Evolutionary conservation across 1,284 basidiomycete genomes (phyloP).

Genomic region (Ustilago vetiveriae): DNA sequence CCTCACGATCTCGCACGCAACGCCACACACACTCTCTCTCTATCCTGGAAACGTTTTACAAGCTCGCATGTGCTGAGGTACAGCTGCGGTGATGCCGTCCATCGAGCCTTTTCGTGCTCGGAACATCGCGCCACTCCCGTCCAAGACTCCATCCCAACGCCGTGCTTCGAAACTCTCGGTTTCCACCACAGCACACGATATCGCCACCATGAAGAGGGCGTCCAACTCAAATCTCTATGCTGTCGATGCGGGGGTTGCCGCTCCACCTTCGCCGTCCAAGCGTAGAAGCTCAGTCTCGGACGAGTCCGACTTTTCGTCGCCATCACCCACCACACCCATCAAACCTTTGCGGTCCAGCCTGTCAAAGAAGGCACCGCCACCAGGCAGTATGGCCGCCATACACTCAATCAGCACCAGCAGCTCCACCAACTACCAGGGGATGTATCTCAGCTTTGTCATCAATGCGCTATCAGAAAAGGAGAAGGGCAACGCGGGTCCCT

Average conservation of each 20-base stretch:
- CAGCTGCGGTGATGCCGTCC: slow-evolving; percentile 45
- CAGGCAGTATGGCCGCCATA: slow-evolving; percentile 43
- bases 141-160: slow-evolving; percentile 6
- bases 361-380: slow-evolving; percentile 36
- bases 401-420: slow-evolving; percentile 18
- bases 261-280: slow-evolving; percentile 30
- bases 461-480: slow-evolving; percentile 81
- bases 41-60: not conserved
- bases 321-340: slow-evolving; percentile 26
- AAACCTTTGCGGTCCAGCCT: slow-evolving; percentile 43
- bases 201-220: slow-evolving; percentile 26
- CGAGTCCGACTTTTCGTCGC: slow-evolving; percentile 25
- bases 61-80: slow-evolving; percentile 1
- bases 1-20: no score
- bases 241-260: slow-evolving; percentile 1
- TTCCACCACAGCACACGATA: not conserved
- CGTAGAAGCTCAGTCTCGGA: slow-evolving; percentile 33
- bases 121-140: slow-evolving; percentile 22
- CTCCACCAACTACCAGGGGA: slow-evolving; percentile 71
- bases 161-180: not conserved
- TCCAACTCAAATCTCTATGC: slow-evolving; percentile 15
- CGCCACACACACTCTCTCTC: no score
- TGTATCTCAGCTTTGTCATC: slow-evolving; percentile 84
- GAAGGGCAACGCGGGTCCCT: slow-evolving; percentile 67
- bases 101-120: slow-evolving; percentile 32